Evolutionary conservation across 768 basidiomycete species (phyloP).

Genomic region (Mycena albidolilacea): DNA sequence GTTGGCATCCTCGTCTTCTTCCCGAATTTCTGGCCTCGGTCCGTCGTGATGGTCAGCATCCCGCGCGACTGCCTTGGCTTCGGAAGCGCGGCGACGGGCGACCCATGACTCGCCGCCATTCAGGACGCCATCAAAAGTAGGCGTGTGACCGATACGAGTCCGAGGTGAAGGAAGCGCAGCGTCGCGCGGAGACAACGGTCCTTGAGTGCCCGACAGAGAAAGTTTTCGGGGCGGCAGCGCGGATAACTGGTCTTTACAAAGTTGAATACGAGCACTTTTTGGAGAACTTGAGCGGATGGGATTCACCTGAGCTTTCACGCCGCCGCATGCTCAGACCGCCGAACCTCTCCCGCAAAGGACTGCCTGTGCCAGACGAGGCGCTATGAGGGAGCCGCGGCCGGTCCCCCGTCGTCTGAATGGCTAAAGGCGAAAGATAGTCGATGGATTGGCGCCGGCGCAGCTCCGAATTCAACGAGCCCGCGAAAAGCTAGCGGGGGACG

Average conservation of each 20-base stretch:
- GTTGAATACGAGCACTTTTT: slow-evolving; percentile 33
- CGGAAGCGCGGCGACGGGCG: slow-evolving; percentile 74
- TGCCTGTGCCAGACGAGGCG: slow-evolving; percentile 60
- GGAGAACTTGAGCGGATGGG: slow-evolving; percentile 27
- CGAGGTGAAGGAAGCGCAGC: slow-evolving; percentile 75
- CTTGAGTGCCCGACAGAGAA: slow-evolving; percentile 75
- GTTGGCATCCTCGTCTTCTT: slow-evolving; percentile 58
- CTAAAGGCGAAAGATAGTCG: slow-evolving; percentile 76
- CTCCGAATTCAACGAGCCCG: slow-evolving; percentile 88
- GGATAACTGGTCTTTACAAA: slow-evolving; percentile 71
- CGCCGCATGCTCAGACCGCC: slow-evolving; percentile 67
- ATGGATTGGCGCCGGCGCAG: slow-evolving; percentile 88
- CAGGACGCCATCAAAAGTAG: slow-evolving; percentile 83
- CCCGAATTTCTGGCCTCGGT: slow-evolving; percentile 67
- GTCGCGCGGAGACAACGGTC: slow-evolving; percentile 74
- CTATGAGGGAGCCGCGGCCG: slow-evolving; percentile 71
- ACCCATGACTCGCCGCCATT: slow-evolving; percentile 79
- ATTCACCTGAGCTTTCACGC: slow-evolving; percentile 78
- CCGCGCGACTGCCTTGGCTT: slow-evolving; percentile 61
- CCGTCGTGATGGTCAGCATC: slow-evolving; percentile 58
- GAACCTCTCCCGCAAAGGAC: slow-evolving; percentile 79
- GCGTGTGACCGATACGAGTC: slow-evolving; percentile 68
- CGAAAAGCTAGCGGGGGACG: slow-evolving; percentile 72
- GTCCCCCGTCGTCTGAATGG: slow-evolving; percentile 65
- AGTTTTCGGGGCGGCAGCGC: slow-evolving; percentile 73